Evolutionary conservation across 345 rosid genomes (phyloP).

Genomic region (Corchorus olitorius): DNA sequence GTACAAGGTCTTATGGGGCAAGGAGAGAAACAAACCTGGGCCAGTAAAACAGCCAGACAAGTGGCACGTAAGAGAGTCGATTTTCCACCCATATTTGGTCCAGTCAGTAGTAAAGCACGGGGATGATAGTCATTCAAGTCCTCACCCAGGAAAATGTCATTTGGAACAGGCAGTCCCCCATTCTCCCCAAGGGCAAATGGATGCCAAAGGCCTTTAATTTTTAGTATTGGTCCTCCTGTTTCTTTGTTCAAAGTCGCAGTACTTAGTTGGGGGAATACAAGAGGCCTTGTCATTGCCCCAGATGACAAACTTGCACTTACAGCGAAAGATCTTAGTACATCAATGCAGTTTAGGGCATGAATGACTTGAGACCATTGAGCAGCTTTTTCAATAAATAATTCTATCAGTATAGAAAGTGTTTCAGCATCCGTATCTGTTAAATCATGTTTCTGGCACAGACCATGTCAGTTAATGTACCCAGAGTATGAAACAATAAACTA

Average conservation of each 20-base stretch:
- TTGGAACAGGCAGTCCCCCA: slow-evolving; percentile 79
- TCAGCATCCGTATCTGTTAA: slow-evolving; percentile 72
- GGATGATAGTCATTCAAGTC: slow-evolving; percentile 49
- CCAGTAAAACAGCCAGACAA: slow-evolving; percentile 82
- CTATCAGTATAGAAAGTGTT: slow-evolving; percentile 69
- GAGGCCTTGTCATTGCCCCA: slow-evolving; percentile 72
- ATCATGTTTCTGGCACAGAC: slow-evolving; percentile 65
- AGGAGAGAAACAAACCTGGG: slow-evolving; percentile 61
- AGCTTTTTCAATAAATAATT: slow-evolving; percentile 80
- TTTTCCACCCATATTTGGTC: slow-evolving; percentile 99
- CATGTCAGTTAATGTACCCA: slow-evolving; percentile 21
- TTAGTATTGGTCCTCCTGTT: slow-evolving; percentile 58
- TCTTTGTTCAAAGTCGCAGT: slow-evolving; percentile 31
- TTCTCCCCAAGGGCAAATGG: slow-evolving; percentile 77
- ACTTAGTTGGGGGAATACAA: slow-evolving; percentile 55
- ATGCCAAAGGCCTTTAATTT: slow-evolving; percentile 87
- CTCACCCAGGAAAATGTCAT: slow-evolving; percentile 73
- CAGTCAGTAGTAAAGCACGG: slow-evolving; percentile 72
- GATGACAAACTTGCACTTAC: slow-evolving; percentile 57
- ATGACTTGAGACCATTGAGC: slow-evolving; percentile 77
- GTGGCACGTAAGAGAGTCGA: slow-evolving; percentile 93
- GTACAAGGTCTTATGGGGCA: slow-evolving; percentile 7
- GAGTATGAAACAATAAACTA: slow-evolving; percentile 5
- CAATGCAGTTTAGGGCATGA: slow-evolving; percentile 71
- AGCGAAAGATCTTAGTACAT: slow-evolving; percentile 77